Conservation (phyloP, 225 moss, liverwort and hornwort genomes). For the Pleurozium schreberi region DNA sequence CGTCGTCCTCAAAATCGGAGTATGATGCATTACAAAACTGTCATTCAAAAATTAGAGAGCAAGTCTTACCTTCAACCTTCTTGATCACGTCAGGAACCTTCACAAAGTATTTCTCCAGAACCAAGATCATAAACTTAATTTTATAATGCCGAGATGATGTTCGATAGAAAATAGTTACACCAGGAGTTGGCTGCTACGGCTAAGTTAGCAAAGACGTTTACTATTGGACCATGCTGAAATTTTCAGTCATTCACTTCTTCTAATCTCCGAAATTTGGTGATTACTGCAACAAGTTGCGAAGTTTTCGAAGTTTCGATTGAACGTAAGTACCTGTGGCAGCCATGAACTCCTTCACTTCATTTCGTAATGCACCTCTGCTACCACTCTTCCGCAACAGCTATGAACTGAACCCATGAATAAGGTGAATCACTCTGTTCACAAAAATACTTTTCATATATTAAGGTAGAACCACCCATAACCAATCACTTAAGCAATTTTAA, state of each 20-base stretch:
- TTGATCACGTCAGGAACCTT: conserved; percentile 43
- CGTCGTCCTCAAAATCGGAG: conserved; percentile 20
- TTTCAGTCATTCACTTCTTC: neutral
- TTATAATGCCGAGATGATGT: conserved; percentile 48
- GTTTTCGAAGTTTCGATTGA: neutral
- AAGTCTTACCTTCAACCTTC: conserved; percentile 28
- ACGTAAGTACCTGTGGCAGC: neutral
- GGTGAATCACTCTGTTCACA: neutral
- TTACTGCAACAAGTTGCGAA: neutral
- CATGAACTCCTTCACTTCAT: neutral
- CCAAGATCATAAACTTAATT: conserved; percentile 42
- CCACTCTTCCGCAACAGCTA: neutral
- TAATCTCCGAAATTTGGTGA: neutral
- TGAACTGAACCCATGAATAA: neutral
- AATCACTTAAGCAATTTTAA: no score
- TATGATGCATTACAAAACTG: no score
- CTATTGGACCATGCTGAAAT: neutral
- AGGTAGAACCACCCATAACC: no score
- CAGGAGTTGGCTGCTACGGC: neutral
- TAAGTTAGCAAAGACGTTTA: neutral
- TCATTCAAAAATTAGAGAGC: no score
- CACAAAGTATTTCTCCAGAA: conserved; percentile 24
- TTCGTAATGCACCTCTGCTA: conserved; percentile 5
- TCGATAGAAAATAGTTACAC: no score
- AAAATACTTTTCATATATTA: neutral